Conservation (phyloP, 768 basidiomycete genomes). For the Wakefieldia striispora region DNA sequence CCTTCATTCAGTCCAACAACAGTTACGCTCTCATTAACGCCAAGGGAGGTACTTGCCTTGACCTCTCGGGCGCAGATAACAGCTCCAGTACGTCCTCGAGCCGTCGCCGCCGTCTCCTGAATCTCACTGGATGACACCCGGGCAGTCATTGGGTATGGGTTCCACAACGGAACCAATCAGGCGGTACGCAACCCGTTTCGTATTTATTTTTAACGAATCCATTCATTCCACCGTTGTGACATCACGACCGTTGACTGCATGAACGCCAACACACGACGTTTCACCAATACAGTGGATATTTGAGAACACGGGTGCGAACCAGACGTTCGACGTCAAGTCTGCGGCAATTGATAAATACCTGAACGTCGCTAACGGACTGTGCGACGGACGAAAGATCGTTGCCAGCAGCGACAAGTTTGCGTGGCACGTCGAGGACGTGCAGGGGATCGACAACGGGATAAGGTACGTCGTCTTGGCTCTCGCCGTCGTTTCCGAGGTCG, state of each 20-base stretch:
- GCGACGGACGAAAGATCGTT: constrained; percentile 42
- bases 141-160: constrained; percentile 49
- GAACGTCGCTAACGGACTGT: constrained; percentile 25
- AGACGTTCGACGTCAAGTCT: constrained; percentile 43
- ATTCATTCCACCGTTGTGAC: too few species aligned
- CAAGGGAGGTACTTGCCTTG: constrained; percentile 50
- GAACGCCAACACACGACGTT: too few species aligned
- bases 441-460: constrained; percentile 33
- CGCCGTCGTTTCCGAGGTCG: too few species aligned
- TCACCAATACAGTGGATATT: constrained; percentile 45
- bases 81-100: constrained; percentile 37
- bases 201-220: too few species aligned
- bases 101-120: not conserved
- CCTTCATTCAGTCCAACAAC: constrained; percentile 31
- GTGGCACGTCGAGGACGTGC: constrained; percentile 55
- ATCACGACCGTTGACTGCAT: too few species aligned
- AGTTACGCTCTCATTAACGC: constrained; percentile 50
- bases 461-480: constrained; percentile 33
- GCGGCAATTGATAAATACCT: constrained; percentile 42
- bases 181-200: constrained; percentile 31
- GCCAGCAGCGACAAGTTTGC: constrained; percentile 34
- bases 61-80: constrained; percentile 55
- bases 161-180: constrained; percentile 47
- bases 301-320: constrained; percentile 18
- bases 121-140: not conserved